Evolutionary conservation across 2,329 filamentous ascomycete species (phyloP).

Genomic region (Ilyonectria sp.): DNA sequence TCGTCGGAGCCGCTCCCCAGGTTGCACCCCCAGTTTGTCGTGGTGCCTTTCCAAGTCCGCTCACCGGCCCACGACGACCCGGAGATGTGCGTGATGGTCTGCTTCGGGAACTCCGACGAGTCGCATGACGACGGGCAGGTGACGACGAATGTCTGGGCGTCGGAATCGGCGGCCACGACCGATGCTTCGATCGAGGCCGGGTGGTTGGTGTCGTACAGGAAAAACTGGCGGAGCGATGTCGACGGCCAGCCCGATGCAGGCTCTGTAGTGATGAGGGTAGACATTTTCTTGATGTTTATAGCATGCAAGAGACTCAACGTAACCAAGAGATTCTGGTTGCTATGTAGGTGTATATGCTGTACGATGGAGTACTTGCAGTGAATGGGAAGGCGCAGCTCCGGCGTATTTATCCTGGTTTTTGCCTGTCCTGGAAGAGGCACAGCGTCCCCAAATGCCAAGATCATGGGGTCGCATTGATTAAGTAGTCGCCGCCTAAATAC

Average conservation of each 20-base stretch:
- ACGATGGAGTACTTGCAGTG: neutral
- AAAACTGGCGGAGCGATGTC: slow-evolving; percentile 28
- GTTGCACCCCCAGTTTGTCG: slow-evolving; percentile 26
- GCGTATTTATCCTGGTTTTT: neutral
- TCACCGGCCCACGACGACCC: slow-evolving; percentile 34
- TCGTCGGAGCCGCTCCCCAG: slow-evolving; percentile 25
- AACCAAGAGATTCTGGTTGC: neutral
- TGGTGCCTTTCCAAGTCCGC: slow-evolving; percentile 32
- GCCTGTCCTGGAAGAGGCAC: too few relatives aligned
- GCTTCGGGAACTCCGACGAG: slow-evolving; percentile 31
- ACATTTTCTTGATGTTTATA: neutral
- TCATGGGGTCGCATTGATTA: slow-evolving; percentile 1
- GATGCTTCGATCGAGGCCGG: slow-evolving; percentile 27
- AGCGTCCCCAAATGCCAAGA: neutral
- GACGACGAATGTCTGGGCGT: slow-evolving; percentile 25
- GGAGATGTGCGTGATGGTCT: slow-evolving; percentile 33
- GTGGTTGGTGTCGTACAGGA: slow-evolving; percentile 38
- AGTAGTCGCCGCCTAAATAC: neutral
- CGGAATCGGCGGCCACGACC: slow-evolving; percentile 13
- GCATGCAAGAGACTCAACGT: too few relatives aligned
- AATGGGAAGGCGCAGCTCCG: neutral
- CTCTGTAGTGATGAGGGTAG: neutral
- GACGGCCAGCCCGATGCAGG: slow-evolving; percentile 26
- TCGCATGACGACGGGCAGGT: slow-evolving; percentile 37
- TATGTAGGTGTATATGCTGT: slow-evolving; percentile 3